phyloP scores from a whole-genome alignment of 2,329 filamentous ascomycete genomes.

The Botryosphaeria dothidea region DNA sequence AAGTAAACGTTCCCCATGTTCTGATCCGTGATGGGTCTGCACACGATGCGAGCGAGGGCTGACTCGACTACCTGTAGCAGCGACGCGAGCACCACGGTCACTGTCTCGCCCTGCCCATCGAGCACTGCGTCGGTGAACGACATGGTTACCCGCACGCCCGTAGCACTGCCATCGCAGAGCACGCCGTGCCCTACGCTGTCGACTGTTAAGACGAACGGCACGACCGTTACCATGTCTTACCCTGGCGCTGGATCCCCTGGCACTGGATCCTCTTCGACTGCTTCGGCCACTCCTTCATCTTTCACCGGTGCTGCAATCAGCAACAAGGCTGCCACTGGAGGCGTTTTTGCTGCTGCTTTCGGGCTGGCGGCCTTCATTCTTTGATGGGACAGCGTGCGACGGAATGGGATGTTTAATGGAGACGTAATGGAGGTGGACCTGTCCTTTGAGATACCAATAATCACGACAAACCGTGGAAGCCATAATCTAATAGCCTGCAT shows the following conservation, averaged over 20 bases:
- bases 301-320: conserved; percentile 1
- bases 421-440: neutral
- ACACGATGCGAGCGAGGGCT: neutral
- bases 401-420: neutral
- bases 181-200: conserved; percentile 8
- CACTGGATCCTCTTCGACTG: neutral
- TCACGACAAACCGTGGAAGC: neutral
- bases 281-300: neutral
- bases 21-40: neutral
- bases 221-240: conserved; percentile 4
- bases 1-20: neutral
- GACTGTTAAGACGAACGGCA: conserved; percentile 13
- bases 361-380: neutral
- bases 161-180: neutral
- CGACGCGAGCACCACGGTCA: conserved; percentile 2
- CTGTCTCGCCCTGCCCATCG: neutral
- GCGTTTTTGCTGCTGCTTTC: neutral
- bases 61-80: neutral
- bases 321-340: neutral
- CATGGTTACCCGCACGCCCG: conserved; percentile 11
- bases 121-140: neutral
- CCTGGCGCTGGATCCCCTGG: neutral
- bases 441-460: neutral
- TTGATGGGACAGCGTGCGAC: neutral
- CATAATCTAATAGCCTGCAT: neutral